Conservation (phyloP, 2,329 filamentous ascomycete genomes). For the Mariannaea sp. region DNA sequence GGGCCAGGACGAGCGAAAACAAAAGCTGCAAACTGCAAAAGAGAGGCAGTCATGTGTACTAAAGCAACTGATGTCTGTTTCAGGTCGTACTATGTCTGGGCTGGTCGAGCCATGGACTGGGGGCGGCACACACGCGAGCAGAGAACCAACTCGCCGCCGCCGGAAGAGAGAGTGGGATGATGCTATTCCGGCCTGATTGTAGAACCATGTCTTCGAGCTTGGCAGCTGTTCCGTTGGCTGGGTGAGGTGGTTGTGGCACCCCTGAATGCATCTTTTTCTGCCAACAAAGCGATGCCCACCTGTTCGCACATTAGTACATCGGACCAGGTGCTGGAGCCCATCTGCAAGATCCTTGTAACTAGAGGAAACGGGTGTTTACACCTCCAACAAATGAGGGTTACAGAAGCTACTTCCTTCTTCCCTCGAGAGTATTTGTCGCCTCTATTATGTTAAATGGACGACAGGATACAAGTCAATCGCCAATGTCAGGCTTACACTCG, state of each 20-base stretch:
- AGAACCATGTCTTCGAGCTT: not conserved
- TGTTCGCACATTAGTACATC: conserved; percentile 10
- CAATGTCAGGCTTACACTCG: not conserved
- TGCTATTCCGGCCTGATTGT: conserved; percentile 4
- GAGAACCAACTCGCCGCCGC: not conserved
- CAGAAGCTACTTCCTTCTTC: not conserved
- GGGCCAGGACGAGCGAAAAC: not conserved
- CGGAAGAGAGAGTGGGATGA: not conserved
- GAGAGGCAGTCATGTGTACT: conserved; percentile 27
- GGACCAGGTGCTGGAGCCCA: not conserved
- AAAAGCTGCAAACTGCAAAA: conserved; percentile 7
- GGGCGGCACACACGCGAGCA: not conserved
- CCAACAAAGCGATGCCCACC: conserved; percentile 8
- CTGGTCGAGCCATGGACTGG: not conserved
- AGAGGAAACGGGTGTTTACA: not conserved
- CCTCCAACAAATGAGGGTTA: not conserved
- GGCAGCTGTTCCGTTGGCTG: not conserved
- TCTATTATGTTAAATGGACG: not conserved
- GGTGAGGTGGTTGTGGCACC: not conserved
- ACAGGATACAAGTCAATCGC: not conserved
- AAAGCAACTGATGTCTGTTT: conserved; percentile 30
- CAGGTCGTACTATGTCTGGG: conserved; percentile 17
- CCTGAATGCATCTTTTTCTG: conserved; percentile 1
- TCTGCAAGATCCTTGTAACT: not conserved
- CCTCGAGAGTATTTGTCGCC: not conserved